phyloP scores from a whole-genome alignment of 169 alveolate species.

The Theileria annulata region DNA sequence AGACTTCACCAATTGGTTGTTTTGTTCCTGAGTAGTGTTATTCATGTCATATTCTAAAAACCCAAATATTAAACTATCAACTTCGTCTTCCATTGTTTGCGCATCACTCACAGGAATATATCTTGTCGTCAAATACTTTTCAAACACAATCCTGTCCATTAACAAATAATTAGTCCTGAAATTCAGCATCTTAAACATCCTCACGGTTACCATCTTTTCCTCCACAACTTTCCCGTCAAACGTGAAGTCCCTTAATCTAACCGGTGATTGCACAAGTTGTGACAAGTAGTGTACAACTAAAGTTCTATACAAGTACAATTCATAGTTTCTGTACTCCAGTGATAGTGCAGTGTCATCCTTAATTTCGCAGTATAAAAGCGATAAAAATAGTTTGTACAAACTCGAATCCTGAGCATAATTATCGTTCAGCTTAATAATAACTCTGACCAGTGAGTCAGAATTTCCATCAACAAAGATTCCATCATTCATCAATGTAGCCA shows the following conservation, averaged over 20 bases:
- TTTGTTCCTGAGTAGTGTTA: not conserved
- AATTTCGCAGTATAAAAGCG: conserved; percentile 39
- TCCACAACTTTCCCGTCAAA: not conserved
- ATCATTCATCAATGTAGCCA: conserved; percentile 26
- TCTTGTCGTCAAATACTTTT: conserved; percentile 29
- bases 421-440: not conserved
- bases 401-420: not conserved
- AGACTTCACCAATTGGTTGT: not conserved
- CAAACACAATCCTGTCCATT: conserved; percentile 32
- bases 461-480: not conserved
- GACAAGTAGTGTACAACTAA: conserved; percentile 26
- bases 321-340: conserved; percentile 34
- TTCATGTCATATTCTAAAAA: conserved; percentile 27
- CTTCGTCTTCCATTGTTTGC: not conserved
- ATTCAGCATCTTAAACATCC: conserved; percentile 32
- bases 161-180: conserved; percentile 34
- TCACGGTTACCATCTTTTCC: not conserved
- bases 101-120: conserved; percentile 23
- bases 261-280: conserved; percentile 11
- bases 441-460: not conserved
- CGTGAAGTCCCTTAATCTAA: not conserved
- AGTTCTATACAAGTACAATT: conserved; percentile 26
- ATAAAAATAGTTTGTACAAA: not conserved
- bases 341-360: conserved; percentile 25
- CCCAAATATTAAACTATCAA: conserved; percentile 44